Conservation (phyloP, 1,139 yeast genomes). For the Debaryomyces fabryi region DNA sequence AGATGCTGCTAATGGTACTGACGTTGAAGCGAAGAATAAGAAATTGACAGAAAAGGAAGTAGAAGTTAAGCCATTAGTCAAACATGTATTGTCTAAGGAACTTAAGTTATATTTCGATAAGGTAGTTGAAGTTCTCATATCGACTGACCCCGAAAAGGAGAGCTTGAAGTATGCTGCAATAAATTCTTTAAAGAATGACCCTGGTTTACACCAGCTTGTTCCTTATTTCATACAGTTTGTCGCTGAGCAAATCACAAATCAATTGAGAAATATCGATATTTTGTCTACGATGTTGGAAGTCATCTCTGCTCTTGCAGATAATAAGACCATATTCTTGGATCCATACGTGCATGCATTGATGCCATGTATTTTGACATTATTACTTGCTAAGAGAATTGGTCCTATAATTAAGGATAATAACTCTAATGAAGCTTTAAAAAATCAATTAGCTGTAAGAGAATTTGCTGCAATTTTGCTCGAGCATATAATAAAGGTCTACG, state of each 20-base stretch:
- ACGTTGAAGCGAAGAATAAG: conserved; percentile 26
- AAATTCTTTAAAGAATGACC: conserved; percentile 82
- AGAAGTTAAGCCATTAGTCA: conserved; percentile 91
- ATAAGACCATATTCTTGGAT: conserved; percentile 85
- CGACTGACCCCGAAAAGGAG: conserved; percentile 61
- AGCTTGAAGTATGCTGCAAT: conserved; percentile 75
- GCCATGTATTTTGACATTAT: conserved; percentile 90
- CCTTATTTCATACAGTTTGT: conserved; percentile 96
- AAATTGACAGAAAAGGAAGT: conserved; percentile 55
- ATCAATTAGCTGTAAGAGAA: conserved; percentile 71
- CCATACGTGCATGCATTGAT: conserved; percentile 96
- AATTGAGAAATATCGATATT: conserved; percentile 70
- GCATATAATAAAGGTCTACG: conserved; percentile 75
- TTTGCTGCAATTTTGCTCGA: conserved; percentile 84
- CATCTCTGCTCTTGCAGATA: conserved; percentile 80
- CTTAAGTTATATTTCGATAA: conserved; percentile 91
- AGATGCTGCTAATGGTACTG: conserved; percentile 19
- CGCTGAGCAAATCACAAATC: conserved; percentile 93
- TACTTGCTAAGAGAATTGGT: conserved; percentile 90
- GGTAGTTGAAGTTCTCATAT: conserved; percentile 75
- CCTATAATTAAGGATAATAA: conserved; percentile 43
- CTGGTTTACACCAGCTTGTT: conserved; percentile 94
- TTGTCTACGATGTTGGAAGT: conserved; percentile 91
- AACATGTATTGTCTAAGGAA: conserved; percentile 93
- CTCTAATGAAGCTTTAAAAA: conserved; percentile 35